Conservation (phyloP, 164 flowering plant genomes). For the Buxus sempervirens region DNA sequence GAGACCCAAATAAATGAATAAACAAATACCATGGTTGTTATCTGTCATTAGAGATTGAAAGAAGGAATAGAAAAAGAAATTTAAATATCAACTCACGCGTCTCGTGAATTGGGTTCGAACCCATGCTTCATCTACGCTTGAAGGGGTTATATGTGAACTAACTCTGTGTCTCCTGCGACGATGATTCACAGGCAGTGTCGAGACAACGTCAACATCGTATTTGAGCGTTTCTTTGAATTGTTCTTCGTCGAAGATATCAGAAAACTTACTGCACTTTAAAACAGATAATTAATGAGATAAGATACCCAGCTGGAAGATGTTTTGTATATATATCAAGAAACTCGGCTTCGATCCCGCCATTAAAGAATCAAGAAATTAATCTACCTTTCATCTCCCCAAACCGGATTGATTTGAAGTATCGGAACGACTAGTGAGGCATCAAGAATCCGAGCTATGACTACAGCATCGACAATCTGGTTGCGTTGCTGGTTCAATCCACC, state of each 20-base stretch:
- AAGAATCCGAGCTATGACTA: slow-evolving; percentile 24
- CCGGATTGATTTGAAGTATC: slow-evolving; percentile 16
- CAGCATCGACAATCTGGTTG: slow-evolving; percentile 27
- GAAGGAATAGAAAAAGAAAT: background rate
- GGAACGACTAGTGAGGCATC: slow-evolving; percentile 24
- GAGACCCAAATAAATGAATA: no score
- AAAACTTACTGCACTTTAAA: slow-evolving; percentile 31
- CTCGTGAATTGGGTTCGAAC: slow-evolving; percentile 20
- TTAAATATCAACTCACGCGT: slow-evolving; percentile 8
- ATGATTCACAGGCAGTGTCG: slow-evolving; percentile 29
- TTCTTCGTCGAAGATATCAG: slow-evolving; percentile 36
- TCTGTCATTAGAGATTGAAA: no score
- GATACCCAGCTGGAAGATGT: no score
- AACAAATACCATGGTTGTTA: no score
- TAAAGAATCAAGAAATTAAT: no score
- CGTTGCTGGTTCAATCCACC: slow-evolving; percentile 32
- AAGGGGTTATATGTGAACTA: slow-evolving; percentile 4
- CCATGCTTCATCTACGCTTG: slow-evolving; percentile 27
- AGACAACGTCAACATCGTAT: slow-evolving; percentile 30
- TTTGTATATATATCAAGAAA: no score
- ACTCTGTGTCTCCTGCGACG: slow-evolving; percentile 16
- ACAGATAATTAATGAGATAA: no score
- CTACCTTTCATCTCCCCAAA: slow-evolving; percentile 32
- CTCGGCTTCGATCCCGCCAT: no score
- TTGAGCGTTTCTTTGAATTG: slow-evolving; percentile 32